Evolutionary conservation across 2,329 filamentous ascomycete genomes (phyloP), one percentile per base, ranked within the genome.

Genomic region (Cladorrhinum sp.): DNA sequence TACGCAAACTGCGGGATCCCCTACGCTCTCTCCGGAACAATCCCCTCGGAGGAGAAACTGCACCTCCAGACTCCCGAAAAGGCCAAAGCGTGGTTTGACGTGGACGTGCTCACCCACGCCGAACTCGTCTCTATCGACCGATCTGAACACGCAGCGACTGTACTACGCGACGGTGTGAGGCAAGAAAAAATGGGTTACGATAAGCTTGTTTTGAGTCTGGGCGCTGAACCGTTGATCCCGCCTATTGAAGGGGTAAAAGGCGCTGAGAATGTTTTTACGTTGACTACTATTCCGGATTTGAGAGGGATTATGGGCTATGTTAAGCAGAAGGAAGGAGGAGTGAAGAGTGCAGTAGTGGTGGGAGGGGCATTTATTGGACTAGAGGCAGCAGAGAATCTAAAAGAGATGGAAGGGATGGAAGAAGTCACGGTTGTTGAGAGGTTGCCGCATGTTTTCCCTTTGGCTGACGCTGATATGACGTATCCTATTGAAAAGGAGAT

Each of bases 311-410:
- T 67, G 29, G 27, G 18, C 12, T 69, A 60, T 57, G 62, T 69
- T 41, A 27, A 16, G 3, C 50, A 38, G 24, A 48, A 64, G 29
- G 32, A 38, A 38, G 16, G 16, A 16, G 38, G 36, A 7, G 53
- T 32, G 32, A 61, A 64, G 36, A 48, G 32, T 8, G 68, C 63
- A 9, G 65, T 59, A 7, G 63, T 71, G 50, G 64, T 71, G 9
- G 69, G 69, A 0, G 69, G 68, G 1, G 69, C 66, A 2, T 70
- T 69, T 56, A 70, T 71, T 32, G 69, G 69, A n/a, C 55, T 71
- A 7, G 69, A 71, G 59, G 68, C 67, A 10, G 69, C 64, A 9
- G 68, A 71, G 54, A 64, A 65, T 16, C 61, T 71, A 4, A 48
- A 56, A 12, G 9, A 38, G 5, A 58, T 64, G 8, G 69, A 66